Conservation (phyloP, 495 filamentous ascomycete species). For the Penicillium cosmopolitanum region DNA sequence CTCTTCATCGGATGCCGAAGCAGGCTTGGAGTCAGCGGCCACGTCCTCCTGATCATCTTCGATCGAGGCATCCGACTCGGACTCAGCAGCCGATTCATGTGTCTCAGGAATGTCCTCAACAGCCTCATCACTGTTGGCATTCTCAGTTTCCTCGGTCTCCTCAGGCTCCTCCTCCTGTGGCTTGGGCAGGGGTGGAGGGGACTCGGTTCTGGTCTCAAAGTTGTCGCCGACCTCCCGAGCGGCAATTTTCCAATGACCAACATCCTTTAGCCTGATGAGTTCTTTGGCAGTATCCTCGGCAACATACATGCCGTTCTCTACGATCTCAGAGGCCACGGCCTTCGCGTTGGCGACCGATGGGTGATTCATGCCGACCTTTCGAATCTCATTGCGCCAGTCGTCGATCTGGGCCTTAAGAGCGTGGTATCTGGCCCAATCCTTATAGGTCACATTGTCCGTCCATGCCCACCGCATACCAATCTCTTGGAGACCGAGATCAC, state of each 20-base stretch:
- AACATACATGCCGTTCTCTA: conserved; percentile 75
- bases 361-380: conserved; percentile 71
- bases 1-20: conserved; percentile 48
- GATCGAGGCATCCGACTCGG: conserved; percentile 6
- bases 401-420: conserved; percentile 80
- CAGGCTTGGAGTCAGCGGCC: not conserved
- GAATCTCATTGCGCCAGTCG: conserved; percentile 82
- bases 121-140: conserved; percentile 2
- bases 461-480: conserved; percentile 98
- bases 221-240: conserved; percentile 76
- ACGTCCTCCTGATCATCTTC: not conserved
- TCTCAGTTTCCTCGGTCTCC: conserved; percentile 35
- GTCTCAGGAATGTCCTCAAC: conserved; percentile 43
- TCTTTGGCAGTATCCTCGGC: conserved; percentile 84
- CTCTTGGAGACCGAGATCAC: conserved; percentile 88
- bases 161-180: conserved; percentile 44
- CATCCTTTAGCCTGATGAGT: conserved; percentile 79
- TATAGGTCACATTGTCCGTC: conserved; percentile 94
- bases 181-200: conserved; percentile 49
- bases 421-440: conserved; percentile 94
- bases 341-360: conserved; percentile 71
- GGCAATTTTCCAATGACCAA: conserved; percentile 82
- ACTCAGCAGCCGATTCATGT: conserved; percentile 25
- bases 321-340: conserved; percentile 66
- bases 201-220: conserved; percentile 62